Conservation (phyloP, 73 alveolate species). For the Paraurostyla sp. region DNA sequence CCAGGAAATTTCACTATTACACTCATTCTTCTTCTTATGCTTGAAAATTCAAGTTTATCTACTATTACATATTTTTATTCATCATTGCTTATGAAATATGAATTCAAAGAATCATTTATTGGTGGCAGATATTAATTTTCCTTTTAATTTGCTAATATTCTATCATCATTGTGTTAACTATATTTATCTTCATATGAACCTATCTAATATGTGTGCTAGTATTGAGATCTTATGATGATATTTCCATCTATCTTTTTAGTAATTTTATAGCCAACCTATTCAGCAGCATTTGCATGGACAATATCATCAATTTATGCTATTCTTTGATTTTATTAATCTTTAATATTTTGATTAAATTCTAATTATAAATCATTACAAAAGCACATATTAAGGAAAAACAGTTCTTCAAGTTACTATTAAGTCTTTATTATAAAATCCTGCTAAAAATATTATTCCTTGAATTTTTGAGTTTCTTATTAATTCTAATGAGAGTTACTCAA, state of each 20-base stretch:
- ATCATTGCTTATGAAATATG: too few relatives aligned
- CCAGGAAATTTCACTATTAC: constrained; percentile 69
- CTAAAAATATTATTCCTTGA: not conserved
- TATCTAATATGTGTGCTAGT: too few relatives aligned
- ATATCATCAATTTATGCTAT: constrained; percentile 3
- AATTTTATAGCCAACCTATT: not conserved
- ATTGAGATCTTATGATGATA: too few relatives aligned
- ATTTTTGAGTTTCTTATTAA: too few relatives aligned
- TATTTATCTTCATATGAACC: too few relatives aligned
- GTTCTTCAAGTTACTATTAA: not conserved
- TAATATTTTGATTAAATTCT: not conserved
- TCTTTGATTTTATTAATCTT: not conserved
- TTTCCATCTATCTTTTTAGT: not conserved
- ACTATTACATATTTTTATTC: constrained; percentile 70
- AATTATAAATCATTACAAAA: constrained; percentile 15
- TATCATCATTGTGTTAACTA: too few relatives aligned
- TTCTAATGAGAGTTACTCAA: too few relatives aligned
- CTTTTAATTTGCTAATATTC: too few relatives aligned
- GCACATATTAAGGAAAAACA: not conserved
- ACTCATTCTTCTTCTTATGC: constrained; percentile 95
- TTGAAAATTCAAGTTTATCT: constrained; percentile 85
- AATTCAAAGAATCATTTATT: too few relatives aligned
- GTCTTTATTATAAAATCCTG: not conserved
- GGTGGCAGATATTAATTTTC: too few relatives aligned
- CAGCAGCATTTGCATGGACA: not conserved